Percentiles rank a stretch among this genome's conserved stretches.
phyloP scores from a whole-genome alignment of 129 eudicot genomes.

The Logfia minima region DNA sequence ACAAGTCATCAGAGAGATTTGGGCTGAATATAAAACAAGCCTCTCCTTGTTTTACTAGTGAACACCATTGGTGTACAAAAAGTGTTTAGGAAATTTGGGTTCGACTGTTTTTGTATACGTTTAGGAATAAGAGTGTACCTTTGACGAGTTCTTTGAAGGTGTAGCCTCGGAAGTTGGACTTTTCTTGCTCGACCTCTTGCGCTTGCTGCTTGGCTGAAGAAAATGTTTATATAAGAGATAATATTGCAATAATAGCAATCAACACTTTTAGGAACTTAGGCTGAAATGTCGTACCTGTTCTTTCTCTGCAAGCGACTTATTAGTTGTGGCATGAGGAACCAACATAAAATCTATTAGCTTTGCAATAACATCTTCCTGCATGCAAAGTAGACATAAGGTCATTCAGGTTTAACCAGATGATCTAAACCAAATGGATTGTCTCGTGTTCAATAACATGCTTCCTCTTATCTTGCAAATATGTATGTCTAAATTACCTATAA shows the following conservation, averaged over 20 bases:
- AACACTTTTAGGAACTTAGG: background rate
- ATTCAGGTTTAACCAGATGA: slow-evolving; percentile 24
- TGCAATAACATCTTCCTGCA: slow-evolving; percentile 76
- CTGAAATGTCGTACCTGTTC: slow-evolving; percentile 54
- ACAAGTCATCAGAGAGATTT: background rate
- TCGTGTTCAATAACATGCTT: background rate
- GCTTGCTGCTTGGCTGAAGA: slow-evolving; percentile 67
- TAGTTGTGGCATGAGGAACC: slow-evolving; percentile 78
- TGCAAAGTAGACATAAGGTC: slow-evolving; percentile 19
- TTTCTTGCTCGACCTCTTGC: slow-evolving; percentile 60
- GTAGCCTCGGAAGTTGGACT: slow-evolving; percentile 42
- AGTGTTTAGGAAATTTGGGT: background rate
- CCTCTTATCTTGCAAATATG: slow-evolving; percentile 7
- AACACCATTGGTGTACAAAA: background rate
- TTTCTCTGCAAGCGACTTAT: slow-evolving; percentile 66
- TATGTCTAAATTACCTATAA: background rate
- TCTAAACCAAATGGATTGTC: background rate
- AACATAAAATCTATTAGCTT: slow-evolving; percentile 83
- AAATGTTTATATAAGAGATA: slow-evolving; percentile 13
- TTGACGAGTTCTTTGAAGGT: slow-evolving; percentile 57
- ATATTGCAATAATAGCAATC: slow-evolving; percentile 1
- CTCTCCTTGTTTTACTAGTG: background rate
- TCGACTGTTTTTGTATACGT: background rate
- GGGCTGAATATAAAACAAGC: slow-evolving; percentile 5
- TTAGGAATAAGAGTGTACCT: slow-evolving; percentile 49